These are phyloP conservation scores for Phytopythium chamaehyphon DNA, from an alignment of 352 stramenopile species.

Conservation along the genomic window DNA sequence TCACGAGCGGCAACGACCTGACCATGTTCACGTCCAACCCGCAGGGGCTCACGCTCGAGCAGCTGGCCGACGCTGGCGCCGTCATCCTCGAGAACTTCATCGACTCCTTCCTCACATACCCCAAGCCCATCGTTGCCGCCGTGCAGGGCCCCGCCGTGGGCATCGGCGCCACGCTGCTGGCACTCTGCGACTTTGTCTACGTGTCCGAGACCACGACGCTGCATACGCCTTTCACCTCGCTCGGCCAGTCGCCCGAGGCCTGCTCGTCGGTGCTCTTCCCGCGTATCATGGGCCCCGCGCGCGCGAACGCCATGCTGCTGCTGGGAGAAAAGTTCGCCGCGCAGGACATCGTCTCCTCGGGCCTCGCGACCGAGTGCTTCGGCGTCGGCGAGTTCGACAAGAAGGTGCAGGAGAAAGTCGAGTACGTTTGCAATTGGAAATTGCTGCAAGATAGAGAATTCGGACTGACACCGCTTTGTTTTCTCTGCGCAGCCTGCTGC, in stretches of 20 bases:
- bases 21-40: constrained; percentile 70
- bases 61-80: constrained; percentile 52
- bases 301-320: constrained; percentile 86
- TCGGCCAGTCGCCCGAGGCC: constrained; percentile 89
- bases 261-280: constrained; percentile 87
- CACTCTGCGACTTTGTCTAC: constrained; percentile 90
- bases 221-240: constrained; percentile 89
- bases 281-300: constrained; percentile 78
- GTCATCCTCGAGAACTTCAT: constrained; percentile 61
- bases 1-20: constrained; percentile 89
- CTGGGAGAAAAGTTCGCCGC: constrained; percentile 83
- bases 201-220: constrained; percentile 84
- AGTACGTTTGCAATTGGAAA: constrained; percentile 28
- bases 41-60: constrained; percentile 46
- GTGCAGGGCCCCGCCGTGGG: constrained; percentile 90
- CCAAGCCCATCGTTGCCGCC: constrained; percentile 86
- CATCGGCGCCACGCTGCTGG: constrained; percentile 86
- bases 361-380: constrained; percentile 53
- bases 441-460: background rate
- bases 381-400: constrained; percentile 57
- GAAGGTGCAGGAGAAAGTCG: constrained; percentile 49
- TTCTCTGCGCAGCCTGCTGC: constrained; percentile 27
- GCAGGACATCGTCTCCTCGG: constrained; percentile 35
- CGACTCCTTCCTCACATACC: constrained; percentile 81
- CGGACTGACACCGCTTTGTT: background rate